Evolutionary conservation across 2,329 filamentous ascomycete species (phyloP).

Genomic region (Paecilomyces sp.): DNA sequence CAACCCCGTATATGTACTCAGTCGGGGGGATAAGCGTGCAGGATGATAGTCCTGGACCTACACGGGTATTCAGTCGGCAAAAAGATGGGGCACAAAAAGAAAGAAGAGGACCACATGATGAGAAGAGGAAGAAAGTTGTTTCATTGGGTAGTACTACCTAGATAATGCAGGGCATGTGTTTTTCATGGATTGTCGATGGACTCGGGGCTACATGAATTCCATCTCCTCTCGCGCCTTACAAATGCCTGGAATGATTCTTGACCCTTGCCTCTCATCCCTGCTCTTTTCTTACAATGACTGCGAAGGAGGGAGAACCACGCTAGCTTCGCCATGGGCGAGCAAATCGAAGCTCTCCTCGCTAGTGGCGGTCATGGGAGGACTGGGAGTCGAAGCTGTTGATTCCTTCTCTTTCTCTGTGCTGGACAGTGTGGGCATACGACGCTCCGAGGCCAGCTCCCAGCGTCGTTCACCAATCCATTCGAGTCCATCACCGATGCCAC

Average conservation of each 20-base stretch:
- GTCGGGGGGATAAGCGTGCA: too few species aligned
- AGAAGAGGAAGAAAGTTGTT: too few species aligned
- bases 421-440: background rate
- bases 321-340: conserved; percentile 37
- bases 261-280: background rate
- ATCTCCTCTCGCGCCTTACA: background rate
- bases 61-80: too few species aligned
- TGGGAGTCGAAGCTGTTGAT: conserved; percentile 13
- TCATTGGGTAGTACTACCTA: background rate
- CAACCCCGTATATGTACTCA: too few species aligned
- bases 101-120: too few species aligned
- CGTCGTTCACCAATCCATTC: conserved; percentile 35
- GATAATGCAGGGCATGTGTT: background rate
- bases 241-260: background rate
- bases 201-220: background rate
- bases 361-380: conserved; percentile 31
- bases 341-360: conserved; percentile 45
- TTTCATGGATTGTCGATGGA: background rate
- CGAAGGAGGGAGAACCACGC: conserved; percentile 24
- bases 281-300: background rate
- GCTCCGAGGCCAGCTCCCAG: conserved; percentile 13
- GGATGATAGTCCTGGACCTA: too few species aligned
- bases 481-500: conserved; percentile 30
- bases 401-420: conserved; percentile 5
- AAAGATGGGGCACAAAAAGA: too few species aligned